Base-by-base conservation (phyloP, 2,329 filamentous ascomycete species). In the Colletotrichum incanum region DNA sequence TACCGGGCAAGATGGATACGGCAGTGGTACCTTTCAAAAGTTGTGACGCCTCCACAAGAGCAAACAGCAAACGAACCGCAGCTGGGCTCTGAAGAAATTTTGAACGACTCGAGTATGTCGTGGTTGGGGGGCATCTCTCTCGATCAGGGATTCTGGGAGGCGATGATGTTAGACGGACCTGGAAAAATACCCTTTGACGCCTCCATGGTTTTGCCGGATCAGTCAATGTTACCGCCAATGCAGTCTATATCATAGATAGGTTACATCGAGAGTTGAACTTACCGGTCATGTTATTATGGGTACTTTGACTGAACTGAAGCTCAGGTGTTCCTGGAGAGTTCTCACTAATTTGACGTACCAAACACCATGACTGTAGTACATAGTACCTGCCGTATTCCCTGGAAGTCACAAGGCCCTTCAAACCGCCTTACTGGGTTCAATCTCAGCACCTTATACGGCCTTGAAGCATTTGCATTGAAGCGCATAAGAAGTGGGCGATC, bases 1-100 rank as follows among this genome's bases (percentile, higher is more conserved):
- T 80, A 80, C 62, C 84, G 82, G 68, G 65, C 83, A 7, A 76
- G 80, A 1, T 84, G 83, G 83, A 81, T 85, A 20, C 74, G 80
- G 23, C 79, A 82, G n/a, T 85, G 83, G 84, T 84, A 80, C 54
- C 2, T 77, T 4, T 73, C 74, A 16, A 78, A 75, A 66, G 16
- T 49, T 6, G 31, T 14, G 31, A 52, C 47, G n/a, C 37, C 41
- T 1, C n/a, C 52, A 9, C 23, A 55, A 23, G 69, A 71, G 28
- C 49, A 41, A 11, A n/a, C 37, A 12, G 9, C 28, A 9, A 45
- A 41, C 1, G 31, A 59, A 14, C 26, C 41, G 3, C 54, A 69
- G 23, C n/a, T 28, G 0, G 18, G 28, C 0, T 12, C 47, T 6
- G 62, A 26, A 12, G 16, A n/a, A 7, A 7, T 26, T 5, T 18